phyloP scores from a whole-genome alignment of 495 filamentous ascomycete genomes.

The Cercophora sp. region DNA sequence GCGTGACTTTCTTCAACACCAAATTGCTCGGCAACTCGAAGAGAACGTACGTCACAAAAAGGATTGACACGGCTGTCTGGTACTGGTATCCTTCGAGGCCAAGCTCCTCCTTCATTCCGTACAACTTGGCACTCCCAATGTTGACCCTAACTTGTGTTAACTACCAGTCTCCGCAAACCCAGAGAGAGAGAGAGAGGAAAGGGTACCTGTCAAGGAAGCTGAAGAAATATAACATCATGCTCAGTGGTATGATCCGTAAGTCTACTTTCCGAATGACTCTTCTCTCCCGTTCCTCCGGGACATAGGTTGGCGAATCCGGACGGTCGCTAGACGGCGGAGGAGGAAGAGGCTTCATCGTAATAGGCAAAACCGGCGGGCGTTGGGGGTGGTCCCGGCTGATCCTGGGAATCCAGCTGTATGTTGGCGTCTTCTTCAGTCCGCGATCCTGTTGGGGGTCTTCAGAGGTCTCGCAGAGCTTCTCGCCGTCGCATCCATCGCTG shows the following conservation, averaged over 20 bases:
- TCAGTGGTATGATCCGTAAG: constrained; percentile 32
- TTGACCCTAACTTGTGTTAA: constrained; percentile 50
- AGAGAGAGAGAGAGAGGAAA: neutral
- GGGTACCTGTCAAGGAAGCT: constrained; percentile 36
- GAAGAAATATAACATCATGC: constrained; percentile 39
- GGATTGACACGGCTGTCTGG: constrained; percentile 64
- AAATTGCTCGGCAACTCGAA: constrained; percentile 65
- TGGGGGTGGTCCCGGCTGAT: too few species aligned
- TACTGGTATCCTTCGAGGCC: constrained; percentile 59
- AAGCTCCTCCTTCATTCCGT: constrained; percentile 64
- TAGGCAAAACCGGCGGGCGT: too few species aligned
- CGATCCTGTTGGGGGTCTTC: too few species aligned
- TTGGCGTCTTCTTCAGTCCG: too few species aligned
- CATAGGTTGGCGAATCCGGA: too few species aligned
- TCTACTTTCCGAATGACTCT: constrained; percentile 39
- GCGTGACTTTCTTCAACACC: constrained; percentile 59
- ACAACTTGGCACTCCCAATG: constrained; percentile 73
- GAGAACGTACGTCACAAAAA: constrained; percentile 65
- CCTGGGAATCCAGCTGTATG: too few species aligned
- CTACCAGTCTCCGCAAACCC: neutral
- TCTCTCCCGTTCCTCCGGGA: constrained; percentile 18
- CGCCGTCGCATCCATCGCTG: too few species aligned
- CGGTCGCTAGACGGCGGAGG: too few species aligned
- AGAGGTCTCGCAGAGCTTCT: too few species aligned
- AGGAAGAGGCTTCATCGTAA: too few species aligned